Evolutionary conservation across 2,329 filamentous ascomycete species (phyloP), one percentile per base, ranked within the genome.

Genomic region (Trichoderma harzianum): DNA sequence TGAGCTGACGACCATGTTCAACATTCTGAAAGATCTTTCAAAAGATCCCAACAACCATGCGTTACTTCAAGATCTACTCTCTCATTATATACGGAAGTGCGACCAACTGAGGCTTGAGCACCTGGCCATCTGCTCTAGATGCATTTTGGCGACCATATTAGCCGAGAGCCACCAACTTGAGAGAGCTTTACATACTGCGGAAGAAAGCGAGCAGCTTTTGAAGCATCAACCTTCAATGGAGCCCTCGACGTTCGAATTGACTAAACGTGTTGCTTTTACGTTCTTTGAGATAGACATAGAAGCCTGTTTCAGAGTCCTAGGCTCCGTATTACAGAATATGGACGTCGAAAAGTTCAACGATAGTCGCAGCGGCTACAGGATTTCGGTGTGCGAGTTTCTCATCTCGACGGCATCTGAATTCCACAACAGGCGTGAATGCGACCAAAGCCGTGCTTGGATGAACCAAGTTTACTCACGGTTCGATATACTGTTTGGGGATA

Each of bases 321-420:
- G 2, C 36, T 18, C 14, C 36, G 2, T 2, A 3, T 39, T 39
- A 7, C 6, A 18, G 2, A 2, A 39, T 39, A 39, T 8, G 14
- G 1, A 1, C 8, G 1, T 18, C 8, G 36, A 18, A 6, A 1
- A 39, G 8, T 0, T 3, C 36, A 39, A 1, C 0, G 36, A 39
- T 39, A 1, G 7, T 3, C 0, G 4, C n/a, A 51, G 1, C 21
- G n/a, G n/a, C 0, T 51, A 21, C 18, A 4, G 43, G 7, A 0
- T 2, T 0, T 0, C 2, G 43, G 4, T 47, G 18, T 3, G 4
- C 8, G 8, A 21, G 10, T 47, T 47, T 4, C 43, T 47, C 8
- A 47, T 11, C 0, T 47, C 18, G 43, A 21, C 18, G 43, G 43
- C 43, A 47, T 47, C 18, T 47, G 6, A 7, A 7, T 18, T 43